These are phyloP conservation scores for Globisporangium acanthophoron DNA, from an alignment of 352 stramenopile genomes.

Conservation along the genomic window DNA sequence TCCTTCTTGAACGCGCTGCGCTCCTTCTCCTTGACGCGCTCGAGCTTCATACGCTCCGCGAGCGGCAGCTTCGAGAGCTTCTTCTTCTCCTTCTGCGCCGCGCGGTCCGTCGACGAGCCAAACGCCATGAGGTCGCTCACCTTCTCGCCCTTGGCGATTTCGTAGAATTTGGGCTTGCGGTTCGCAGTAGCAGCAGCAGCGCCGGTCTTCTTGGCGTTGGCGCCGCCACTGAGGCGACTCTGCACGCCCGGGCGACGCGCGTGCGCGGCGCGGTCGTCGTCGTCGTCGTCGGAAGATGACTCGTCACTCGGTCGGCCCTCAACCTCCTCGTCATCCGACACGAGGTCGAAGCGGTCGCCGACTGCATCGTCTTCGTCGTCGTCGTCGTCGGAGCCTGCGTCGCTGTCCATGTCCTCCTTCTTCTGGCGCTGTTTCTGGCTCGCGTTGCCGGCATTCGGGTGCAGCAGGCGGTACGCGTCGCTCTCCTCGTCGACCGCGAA, in stretches of 20 bases:
- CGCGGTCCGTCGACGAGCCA: constrained; percentile 55
- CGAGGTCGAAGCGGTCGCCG: constrained; percentile 58
- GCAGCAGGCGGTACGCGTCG: constrained; percentile 94
- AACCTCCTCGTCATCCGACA: constrained; percentile 61
- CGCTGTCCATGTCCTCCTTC: constrained; percentile 92
- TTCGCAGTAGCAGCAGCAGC: constrained; percentile 7
- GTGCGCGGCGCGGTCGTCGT: constrained; percentile 11
- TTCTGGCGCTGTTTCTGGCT: constrained; percentile 56
- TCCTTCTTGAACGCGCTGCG: constrained; percentile 83
- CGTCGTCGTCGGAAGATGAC: constrained; percentile 47
- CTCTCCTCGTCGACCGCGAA: constrained; percentile 97
- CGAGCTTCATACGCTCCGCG: constrained; percentile 65
- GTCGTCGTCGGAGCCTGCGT: constrained; percentile 65
- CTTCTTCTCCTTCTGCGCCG: constrained; percentile 70
- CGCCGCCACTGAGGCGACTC: constrained; percentile 6
- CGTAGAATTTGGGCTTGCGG: constrained; percentile 80
- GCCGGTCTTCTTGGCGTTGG: background rate
- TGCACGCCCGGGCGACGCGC: constrained; percentile 4
- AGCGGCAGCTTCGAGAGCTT: constrained; percentile 76
- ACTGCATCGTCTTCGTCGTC: constrained; percentile 50
- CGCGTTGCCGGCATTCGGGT: constrained; percentile 87
- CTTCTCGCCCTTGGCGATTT: constrained; percentile 80
- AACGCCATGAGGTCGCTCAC: constrained; percentile 79
- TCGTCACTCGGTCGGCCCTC: constrained; percentile 59
- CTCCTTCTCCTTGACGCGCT: constrained; percentile 70